Percentiles rank a stretch among this genome's conserved stretches.
Conservation (phyloP, 1,139 yeast genomes). For the Nakaseomyces nivariensis region DNA sequence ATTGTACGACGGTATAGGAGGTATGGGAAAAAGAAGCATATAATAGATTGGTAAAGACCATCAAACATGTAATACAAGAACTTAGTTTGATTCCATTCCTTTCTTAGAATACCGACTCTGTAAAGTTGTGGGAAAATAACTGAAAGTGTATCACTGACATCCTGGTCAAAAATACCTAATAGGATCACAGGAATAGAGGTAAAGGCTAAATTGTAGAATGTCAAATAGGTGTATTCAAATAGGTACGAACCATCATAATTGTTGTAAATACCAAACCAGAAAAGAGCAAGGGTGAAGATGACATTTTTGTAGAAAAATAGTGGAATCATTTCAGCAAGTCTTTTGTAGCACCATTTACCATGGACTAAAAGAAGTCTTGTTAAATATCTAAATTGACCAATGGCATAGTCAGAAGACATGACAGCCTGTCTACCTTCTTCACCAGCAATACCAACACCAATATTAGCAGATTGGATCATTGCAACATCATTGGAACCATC, state of each 20-base stretch:
- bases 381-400: constrained; percentile 87
- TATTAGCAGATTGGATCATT: constrained; percentile 97
- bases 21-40: constrained; percentile 83
- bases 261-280: constrained; percentile 85
- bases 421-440: constrained; percentile 98
- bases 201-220: constrained; percentile 89
- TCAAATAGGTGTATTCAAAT: constrained; percentile 85
- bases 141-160: constrained; percentile 72
- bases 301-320: constrained; percentile 88
- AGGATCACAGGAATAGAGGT: constrained; percentile 90
- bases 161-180: constrained; percentile 88
- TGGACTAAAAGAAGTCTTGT: constrained; percentile 75
- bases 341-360: constrained; percentile 92
- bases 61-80: constrained; percentile 80
- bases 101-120: constrained; percentile 70
- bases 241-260: constrained; percentile 87
- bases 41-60: constrained; percentile 79
- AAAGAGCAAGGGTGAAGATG: constrained; percentile 74
- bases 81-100: constrained; percentile 71
- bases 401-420: constrained; percentile 94
- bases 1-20: constrained; percentile 48
- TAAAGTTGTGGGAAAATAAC: constrained; percentile 82
- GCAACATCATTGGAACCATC: constrained; percentile 99
- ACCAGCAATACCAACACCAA: constrained; percentile 97
- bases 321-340: constrained; percentile 92